A percentile compares a stretch with the other conserved stretches of the same genome.
Evolutionary conservation across 1,139 yeast genomes (phyloP).

Genomic region (Zygoascus meyerae): DNA sequence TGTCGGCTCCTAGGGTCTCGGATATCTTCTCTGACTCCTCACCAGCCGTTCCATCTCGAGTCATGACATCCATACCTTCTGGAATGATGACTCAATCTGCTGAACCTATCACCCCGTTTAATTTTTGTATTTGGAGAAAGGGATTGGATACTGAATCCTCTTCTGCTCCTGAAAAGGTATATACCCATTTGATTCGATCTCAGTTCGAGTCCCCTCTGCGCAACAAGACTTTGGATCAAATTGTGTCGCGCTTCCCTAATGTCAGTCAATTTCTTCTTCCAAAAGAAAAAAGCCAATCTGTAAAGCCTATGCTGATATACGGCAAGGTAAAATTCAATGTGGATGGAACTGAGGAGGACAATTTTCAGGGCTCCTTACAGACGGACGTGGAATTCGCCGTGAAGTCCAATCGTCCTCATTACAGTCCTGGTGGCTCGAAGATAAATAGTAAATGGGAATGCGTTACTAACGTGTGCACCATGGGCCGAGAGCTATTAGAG

Average conservation of each 20-base stretch:
- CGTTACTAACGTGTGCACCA: conserved; percentile 29
- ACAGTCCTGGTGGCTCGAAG: not conserved
- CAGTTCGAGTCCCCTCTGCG: conserved; percentile 33
- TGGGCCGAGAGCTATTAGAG: conserved; percentile 31
- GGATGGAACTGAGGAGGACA: conserved; percentile 15
- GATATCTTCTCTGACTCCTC: conserved; percentile 4
- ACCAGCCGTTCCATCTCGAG: not conserved
- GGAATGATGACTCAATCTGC: not conserved
- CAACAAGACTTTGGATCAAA: conserved; percentile 24
- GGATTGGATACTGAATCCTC: not conserved
- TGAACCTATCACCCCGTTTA: conserved; percentile 17
- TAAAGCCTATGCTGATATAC: conserved; percentile 23
- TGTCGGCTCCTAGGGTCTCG: not conserved
- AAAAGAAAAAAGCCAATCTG: conserved; percentile 11
- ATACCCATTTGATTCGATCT: conserved; percentile 33
- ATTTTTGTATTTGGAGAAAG: conserved; percentile 27
- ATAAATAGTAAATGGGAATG: conserved; percentile 27
- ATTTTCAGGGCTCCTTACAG: conserved; percentile 18
- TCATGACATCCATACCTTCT: conserved; percentile 3
- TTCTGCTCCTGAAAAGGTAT: conserved; percentile 17
- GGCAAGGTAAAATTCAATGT: conserved; percentile 31
- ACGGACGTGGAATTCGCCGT: conserved; percentile 27
- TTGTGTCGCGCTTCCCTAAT: conserved; percentile 29
- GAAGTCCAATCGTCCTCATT: conserved; percentile 11
- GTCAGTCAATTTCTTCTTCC: conserved; percentile 23